phyloP scores from a whole-genome alignment of 768 basidiomycete species.

The Leccinum longicurvipes region DNA sequence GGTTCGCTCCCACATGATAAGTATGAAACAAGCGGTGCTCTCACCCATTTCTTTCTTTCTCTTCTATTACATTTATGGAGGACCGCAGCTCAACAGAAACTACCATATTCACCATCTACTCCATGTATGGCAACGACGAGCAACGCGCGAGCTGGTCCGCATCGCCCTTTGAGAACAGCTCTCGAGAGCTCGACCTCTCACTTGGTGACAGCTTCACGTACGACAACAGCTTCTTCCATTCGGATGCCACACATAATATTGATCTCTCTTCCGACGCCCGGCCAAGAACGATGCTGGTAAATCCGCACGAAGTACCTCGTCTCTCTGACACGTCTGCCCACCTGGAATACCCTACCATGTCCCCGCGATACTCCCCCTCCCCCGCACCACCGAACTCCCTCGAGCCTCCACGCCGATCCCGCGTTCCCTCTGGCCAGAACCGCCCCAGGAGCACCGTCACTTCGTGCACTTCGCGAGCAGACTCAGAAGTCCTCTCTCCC shows the following conservation, averaged over 20 bases:
- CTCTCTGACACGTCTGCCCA: constrained; percentile 28
- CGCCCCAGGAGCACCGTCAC: constrained; percentile 24
- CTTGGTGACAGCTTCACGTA: constrained; percentile 34
- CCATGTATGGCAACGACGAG: constrained; percentile 74
- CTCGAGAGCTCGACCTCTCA: constrained; percentile 37
- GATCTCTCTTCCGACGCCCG: constrained; percentile 29
- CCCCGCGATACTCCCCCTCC: constrained; percentile 19
- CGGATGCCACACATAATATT: constrained; percentile 28
- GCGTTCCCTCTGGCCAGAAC: constrained; percentile 17
- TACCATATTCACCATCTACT: constrained; percentile 80
- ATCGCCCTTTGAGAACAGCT: constrained; percentile 35
- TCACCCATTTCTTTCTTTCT: background rate
- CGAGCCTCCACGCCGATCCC: constrained; percentile 26
- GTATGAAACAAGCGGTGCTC: background rate
- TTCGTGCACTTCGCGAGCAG: constrained; percentile 27
- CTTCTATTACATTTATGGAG: constrained; percentile 34
- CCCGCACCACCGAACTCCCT: constrained; percentile 14
- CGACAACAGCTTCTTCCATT: constrained; percentile 31
- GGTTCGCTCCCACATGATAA: constrained; percentile 94
- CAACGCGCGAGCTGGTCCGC: constrained; percentile 46
- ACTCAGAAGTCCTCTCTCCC: constrained; percentile 16
- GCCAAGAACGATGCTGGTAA: constrained; percentile 16
- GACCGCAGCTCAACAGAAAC: constrained; percentile 63
- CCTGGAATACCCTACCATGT: constrained; percentile 13
- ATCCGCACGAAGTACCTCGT: constrained; percentile 23